Base-by-base conservation (phyloP, 1,284 basidiomycete species). In the Cryptococcus floricola region DNA sequence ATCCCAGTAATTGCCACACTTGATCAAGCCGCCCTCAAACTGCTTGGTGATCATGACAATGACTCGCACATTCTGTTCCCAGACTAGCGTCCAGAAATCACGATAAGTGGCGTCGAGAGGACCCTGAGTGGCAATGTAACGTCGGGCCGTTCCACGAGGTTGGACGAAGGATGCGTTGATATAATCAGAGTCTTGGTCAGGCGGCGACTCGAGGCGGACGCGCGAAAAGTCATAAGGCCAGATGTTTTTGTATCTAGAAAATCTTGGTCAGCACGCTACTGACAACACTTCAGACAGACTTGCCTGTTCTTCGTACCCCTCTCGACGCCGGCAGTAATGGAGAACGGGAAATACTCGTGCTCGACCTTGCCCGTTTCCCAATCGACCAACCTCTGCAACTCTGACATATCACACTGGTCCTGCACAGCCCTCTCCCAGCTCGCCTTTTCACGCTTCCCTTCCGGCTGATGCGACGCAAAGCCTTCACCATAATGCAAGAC, bases 91-190 rank as follows among this genome's bases (percentile, higher is more conserved):
- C 95, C 95, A 98, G 68, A 98, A 98, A 69, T 97, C 92, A 8
- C 81, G 80, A 72, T 87, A 96, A 0, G 95, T 98, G 23, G 88
- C 84, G 7, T 89, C 88, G 31, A 98, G 77, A 2, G 95, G 95
- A 1, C 95, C 95, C 75, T 98, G 95, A 1, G 95, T 97, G 1
- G 94, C 95, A 61, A 98, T 97, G 71, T 95, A 98, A 39, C 86
- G 83, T 70, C 85, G 83, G 28, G 77, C 81, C 1, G 91, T 92
- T 2, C 88, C 87, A 48, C 88, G 78, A 2, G 91, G 91, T 73
- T 92, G 91, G 19, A 94, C 86, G 65, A 87, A 89, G 38, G 89
- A 93, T 2, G 93, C 92, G 69, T 97, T 96, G 76, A 96, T 87
- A 71, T 97, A 97, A 70, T 96, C 93, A 48, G 83, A 83, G 55